Evolutionary conservation across 768 basidiomycete genomes (phyloP).

Genomic region (Plicaturopsis crispa): DNA sequence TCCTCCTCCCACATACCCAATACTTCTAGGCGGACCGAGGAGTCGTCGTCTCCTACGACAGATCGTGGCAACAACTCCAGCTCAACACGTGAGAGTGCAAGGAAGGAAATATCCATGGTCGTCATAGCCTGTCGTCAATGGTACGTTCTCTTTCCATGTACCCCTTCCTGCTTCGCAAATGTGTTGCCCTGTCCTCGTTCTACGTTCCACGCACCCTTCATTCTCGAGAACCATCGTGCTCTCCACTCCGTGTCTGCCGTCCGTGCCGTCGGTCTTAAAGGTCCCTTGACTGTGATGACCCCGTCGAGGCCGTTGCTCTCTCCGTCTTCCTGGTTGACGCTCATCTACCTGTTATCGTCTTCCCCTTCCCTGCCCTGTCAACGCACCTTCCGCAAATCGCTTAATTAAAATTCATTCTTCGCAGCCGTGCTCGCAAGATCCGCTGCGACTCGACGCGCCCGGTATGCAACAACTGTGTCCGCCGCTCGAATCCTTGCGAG

Average conservation of each 20-base stretch:
- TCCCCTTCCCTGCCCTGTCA: too few species aligned
- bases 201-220: too few species aligned
- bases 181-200: too few species aligned
- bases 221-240: too few species aligned
- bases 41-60: conserved; percentile 25
- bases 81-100: conserved; percentile 27
- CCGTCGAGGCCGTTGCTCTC: too few species aligned
- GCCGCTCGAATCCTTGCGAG: conserved; percentile 69
- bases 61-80: conserved; percentile 17
- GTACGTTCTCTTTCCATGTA: conserved; percentile 44
- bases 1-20: conserved; percentile 24
- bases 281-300: too few species aligned
- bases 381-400: too few species aligned
- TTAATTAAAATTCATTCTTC: conserved; percentile 14
- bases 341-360: conserved; percentile 16
- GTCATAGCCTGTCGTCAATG: conserved; percentile 85
- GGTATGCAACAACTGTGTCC: conserved; percentile 74
- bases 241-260: too few species aligned
- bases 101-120: conserved; percentile 55
- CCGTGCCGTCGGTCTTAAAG: too few species aligned
- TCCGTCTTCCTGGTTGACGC: conserved; percentile 13
- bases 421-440: conserved; percentile 78
- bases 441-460: conserved; percentile 81
- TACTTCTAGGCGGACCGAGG: too few species aligned
- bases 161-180: conserved; percentile 30